Evolutionary conservation across 495 filamentous ascomycete genomes (phyloP).

Genomic region (Evansstolkia leycettana): DNA sequence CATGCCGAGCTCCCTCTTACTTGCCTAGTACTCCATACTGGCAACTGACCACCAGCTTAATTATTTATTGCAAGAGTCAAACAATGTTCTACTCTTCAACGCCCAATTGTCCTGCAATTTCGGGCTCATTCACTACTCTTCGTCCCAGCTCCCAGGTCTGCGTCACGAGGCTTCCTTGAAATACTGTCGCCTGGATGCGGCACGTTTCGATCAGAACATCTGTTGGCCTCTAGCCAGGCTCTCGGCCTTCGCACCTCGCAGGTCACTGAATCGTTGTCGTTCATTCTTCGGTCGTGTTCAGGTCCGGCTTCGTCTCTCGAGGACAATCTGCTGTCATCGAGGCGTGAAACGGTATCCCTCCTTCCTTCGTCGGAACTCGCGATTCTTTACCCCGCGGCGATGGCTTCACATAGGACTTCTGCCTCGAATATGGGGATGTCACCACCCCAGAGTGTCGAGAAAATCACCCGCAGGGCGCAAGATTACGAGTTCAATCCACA

Average conservation of each 20-base stretch:
- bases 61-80: too few species aligned
- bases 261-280: background rate
- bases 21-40: too few species aligned
- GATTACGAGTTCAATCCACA: constrained; percentile 67
- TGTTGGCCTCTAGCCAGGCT: constrained; percentile 8
- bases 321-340: too few species aligned
- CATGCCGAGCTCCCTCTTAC: too few species aligned
- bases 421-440: constrained; percentile 14
- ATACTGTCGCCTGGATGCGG: constrained; percentile 14
- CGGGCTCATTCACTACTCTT: too few species aligned
- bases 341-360: too few species aligned
- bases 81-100: too few species aligned
- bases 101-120: too few species aligned
- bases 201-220: constrained; percentile 3
- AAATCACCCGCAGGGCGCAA: constrained; percentile 57
- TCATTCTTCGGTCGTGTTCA: background rate
- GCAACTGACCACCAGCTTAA: too few species aligned
- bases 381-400: constrained; percentile 4
- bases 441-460: constrained; percentile 53
- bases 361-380: too few species aligned
- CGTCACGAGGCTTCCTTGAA: background rate
- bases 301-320: too few species aligned
- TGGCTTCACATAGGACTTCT: constrained; percentile 16
- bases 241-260: constrained; percentile 5
- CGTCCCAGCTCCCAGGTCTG: too few species aligned